Percentiles rank a stretch among this genome's conserved stretches.
phyloP scores from a whole-genome alignment of 2,329 filamentous ascomycete species.

The Aspergillus ibericus region DNA sequence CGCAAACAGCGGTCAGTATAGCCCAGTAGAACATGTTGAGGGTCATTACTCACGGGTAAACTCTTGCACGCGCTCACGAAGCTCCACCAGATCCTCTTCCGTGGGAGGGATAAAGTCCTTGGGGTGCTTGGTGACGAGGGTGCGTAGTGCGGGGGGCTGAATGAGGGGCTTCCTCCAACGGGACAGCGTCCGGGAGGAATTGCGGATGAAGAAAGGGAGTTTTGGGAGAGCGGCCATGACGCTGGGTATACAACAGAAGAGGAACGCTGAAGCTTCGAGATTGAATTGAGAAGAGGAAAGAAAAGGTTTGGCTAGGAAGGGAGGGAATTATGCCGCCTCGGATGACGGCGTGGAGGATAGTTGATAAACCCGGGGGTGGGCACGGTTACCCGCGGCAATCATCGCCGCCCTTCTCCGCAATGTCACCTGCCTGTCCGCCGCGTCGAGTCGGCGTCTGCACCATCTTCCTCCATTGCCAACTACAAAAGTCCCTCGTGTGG shows the following conservation, averaged over 20 bases:
- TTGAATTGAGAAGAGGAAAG: not conserved
- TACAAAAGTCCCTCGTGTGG: not conserved
- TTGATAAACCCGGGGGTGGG: not conserved
- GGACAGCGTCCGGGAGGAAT: constrained; percentile 31
- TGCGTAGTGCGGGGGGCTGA: constrained; percentile 33
- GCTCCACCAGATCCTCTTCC: constrained; percentile 71
- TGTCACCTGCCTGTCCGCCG: not conserved
- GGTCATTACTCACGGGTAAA: constrained; percentile 62
- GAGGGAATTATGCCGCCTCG: constrained; percentile 1
- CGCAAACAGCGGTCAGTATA: not conserved
- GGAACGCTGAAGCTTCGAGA: not conserved
- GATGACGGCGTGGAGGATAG: not conserved
- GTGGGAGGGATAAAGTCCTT: constrained; percentile 66
- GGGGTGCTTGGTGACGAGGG: constrained; percentile 69
- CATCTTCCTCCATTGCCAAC: not conserved
- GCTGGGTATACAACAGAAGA: not conserved
- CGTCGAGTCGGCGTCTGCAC: not conserved
- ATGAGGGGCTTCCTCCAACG: constrained; percentile 29
- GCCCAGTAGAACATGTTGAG: too few relatives aligned
- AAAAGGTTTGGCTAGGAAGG: not conserved
- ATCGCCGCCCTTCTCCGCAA: not conserved
- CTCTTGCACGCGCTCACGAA: constrained; percentile 81
- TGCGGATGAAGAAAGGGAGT: constrained; percentile 36
- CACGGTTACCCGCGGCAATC: not conserved
- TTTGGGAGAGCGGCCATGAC: constrained; percentile 34